Base-by-base conservation (phyloP, 371 early-diverging fungal species). In the Mucor lusitanicus region DNA sequence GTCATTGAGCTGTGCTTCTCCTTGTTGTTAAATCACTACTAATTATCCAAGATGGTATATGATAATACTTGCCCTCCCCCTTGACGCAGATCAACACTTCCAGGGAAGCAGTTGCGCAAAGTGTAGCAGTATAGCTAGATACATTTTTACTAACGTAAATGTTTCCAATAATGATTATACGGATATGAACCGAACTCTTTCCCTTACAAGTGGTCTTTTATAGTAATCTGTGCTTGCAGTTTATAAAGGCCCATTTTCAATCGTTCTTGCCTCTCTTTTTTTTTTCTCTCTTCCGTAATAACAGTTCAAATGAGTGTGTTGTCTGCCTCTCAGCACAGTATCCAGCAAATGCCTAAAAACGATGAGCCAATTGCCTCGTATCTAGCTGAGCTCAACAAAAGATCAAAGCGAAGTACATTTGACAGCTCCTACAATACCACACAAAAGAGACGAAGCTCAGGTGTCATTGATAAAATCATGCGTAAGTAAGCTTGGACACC, bases 361-460 rank as follows among this genome's bases (percentile, higher is more conserved):
- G 42, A 50, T n/a, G 70, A 70, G 19, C 70, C 70, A 11, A 70
- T 70, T 30, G 50, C 37, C 40, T 60, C 61, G 44, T 69, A 61
- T 48, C 40, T 69, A 21, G 60, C 54, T 21, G 23, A 39, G 23
- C 30, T 68, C 12, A 62, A 67, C 13, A 32, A 37, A 37, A 46
- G 8, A 27, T 48, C 59, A 23, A 65, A 48, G 48, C 13, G 33
- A 65, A 42, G 13, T 9, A 58, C 48, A 17, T 44, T 64, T 17
- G 21, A 58, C 6, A 23, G 40, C 21, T 12, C 53, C 0, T 25
- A 28, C 19, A 37, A 15, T 3, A 3, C 27, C 3, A 15, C n/a
- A 19, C 58, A 39, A 60, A 56, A 53, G 46, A 55, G 56, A 61
- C 61, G 42, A 44, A 67, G 46, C n/a, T 54, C 37, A 23, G 63